Evolutionary conservation across 2,329 filamentous ascomycete genomes (phyloP).

Genomic region (Pestalotiopsis fici): DNA sequence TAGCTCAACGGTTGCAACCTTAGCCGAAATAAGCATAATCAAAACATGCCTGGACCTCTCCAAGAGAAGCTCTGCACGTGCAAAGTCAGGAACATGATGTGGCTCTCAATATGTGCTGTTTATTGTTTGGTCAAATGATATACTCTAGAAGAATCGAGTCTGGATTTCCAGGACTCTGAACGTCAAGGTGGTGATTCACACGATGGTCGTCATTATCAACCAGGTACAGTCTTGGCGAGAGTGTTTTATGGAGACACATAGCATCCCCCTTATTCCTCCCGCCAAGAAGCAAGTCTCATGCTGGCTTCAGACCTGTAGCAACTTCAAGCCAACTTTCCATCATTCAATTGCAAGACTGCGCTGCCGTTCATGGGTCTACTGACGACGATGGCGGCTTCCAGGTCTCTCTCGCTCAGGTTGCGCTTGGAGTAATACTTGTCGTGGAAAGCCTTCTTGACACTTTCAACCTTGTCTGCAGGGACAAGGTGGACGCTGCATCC

Average conservation of each 20-base stretch:
- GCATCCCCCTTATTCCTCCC: too few relatives aligned
- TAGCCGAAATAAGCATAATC: slow-evolving; percentile 5
- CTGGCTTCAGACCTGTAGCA: not conserved
- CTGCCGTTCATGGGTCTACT: slow-evolving; percentile 82
- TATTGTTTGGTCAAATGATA: not conserved
- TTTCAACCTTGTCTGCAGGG: slow-evolving; percentile 77
- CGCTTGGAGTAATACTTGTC: slow-evolving; percentile 79
- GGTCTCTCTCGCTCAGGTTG: slow-evolving; percentile 67
- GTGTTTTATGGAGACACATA: too few relatives aligned
- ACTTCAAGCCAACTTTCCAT: slow-evolving; percentile 26
- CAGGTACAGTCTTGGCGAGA: too few relatives aligned
- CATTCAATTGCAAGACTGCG: slow-evolving; percentile 43
- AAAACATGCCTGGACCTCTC: not conserved
- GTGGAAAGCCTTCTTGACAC: slow-evolving; percentile 76
- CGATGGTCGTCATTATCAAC: not conserved
- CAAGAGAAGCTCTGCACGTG: not conserved
- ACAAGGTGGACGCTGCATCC: slow-evolving; percentile 95
- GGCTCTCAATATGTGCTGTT: not conserved
- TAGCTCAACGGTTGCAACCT: not conserved
- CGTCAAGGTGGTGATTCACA: not conserved
- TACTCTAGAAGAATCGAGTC: not conserved
- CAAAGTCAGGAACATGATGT: not conserved
- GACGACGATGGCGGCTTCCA: slow-evolving; percentile 80
- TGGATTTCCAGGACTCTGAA: not conserved
- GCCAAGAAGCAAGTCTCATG: not conserved